phyloP scores from a whole-genome alignment of 495 filamentous ascomycete genomes.

The Glarea lozoyensis region DNA sequence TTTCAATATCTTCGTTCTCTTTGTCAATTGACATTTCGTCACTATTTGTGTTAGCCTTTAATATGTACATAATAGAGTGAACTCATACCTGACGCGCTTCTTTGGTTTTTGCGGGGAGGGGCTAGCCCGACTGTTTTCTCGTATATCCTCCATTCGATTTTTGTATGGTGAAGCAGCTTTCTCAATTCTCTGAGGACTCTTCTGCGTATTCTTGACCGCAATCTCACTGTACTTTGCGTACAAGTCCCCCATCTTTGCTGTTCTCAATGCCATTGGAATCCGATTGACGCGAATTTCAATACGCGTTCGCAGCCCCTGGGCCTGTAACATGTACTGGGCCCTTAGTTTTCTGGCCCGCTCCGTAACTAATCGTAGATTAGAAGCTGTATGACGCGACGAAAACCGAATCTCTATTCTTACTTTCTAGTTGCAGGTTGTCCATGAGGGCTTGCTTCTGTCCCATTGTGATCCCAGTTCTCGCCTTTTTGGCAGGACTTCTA shows the following conservation, averaged over 20 bases:
- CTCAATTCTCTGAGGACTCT: slow-evolving; percentile 10
- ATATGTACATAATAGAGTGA: background rate
- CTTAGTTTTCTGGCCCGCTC: slow-evolving; percentile 86
- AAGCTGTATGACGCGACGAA: background rate
- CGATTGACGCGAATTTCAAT: slow-evolving; percentile 94
- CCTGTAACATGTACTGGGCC: slow-evolving; percentile 81
- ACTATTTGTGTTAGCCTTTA: slow-evolving; percentile 35
- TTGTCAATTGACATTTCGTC: slow-evolving; percentile 65
- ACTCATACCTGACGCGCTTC: slow-evolving; percentile 55
- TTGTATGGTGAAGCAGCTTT: slow-evolving; percentile 16
- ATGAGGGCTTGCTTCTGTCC: slow-evolving; percentile 82
- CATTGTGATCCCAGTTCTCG: slow-evolving; percentile 54
- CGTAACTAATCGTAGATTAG: slow-evolving; percentile 53
- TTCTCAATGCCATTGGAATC: slow-evolving; percentile 72
- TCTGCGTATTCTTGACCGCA: slow-evolving; percentile 10
- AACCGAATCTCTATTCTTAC: too few relatives aligned
- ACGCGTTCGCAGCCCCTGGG: slow-evolving; percentile 71
- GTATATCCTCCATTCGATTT: slow-evolving; percentile 11
- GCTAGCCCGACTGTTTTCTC: slow-evolving; percentile 19
- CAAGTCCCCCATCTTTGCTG: slow-evolving; percentile 76
- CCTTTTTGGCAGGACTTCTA: slow-evolving; percentile 52
- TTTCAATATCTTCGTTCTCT: slow-evolving; percentile 60
- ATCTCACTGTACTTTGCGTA: slow-evolving; percentile 26
- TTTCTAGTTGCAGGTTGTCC: slow-evolving; percentile 87
- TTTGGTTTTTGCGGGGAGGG: slow-evolving; percentile 27